Evolutionary conservation across 306 rosid genomes (phyloP), one percentile per base, ranked within the genome.

Genomic region (Purshia tridentata): DNA sequence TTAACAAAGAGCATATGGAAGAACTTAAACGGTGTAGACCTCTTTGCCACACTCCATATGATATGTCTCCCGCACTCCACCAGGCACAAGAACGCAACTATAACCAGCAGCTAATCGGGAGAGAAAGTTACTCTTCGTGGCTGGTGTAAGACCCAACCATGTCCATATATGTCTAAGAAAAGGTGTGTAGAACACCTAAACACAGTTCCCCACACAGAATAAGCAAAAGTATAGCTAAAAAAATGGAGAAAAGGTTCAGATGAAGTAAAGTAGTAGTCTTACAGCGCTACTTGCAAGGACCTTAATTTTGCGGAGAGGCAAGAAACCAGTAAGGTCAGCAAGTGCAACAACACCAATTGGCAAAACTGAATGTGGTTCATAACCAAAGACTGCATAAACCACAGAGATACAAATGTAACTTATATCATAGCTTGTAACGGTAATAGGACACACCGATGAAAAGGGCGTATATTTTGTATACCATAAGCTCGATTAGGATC

Each of bases 241-340:
- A 5, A 39, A 6, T 4, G 37, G 67, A 23, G 29, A 29, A 79
- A 46, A 39, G 46, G 46, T 2, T 41, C 41, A 53, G 13, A 35
- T 29, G 60, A 59, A 29, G 6, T 39, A 37, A 20, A 60, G 47
- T 37, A 71, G 81, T 76, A 84, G 66, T 63, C 96, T 89, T 83
- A 94, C 99, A 47, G 96, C 97, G 19, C 84, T 87, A 88, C 99
- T 94, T 8, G 99, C 99, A 68, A 94, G 97, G 85, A 90, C 93
- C 80, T 88, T 94, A 44, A 94, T 84, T 76, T 89, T 94, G 35
- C 90, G 87, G 67, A 94, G 95, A 41, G 97, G 97, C 92, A 94
- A 80, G 86, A 88, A 94, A 39, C 99, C 97, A 16, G 96, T 89
- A 69, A 73, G 83, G 85, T 88, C 90, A 50, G 90, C 96, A 44